Base-by-base conservation (phyloP, 2,329 filamentous ascomycete species). In the Ophiocordyceps camponoti-leonardi region DNA sequence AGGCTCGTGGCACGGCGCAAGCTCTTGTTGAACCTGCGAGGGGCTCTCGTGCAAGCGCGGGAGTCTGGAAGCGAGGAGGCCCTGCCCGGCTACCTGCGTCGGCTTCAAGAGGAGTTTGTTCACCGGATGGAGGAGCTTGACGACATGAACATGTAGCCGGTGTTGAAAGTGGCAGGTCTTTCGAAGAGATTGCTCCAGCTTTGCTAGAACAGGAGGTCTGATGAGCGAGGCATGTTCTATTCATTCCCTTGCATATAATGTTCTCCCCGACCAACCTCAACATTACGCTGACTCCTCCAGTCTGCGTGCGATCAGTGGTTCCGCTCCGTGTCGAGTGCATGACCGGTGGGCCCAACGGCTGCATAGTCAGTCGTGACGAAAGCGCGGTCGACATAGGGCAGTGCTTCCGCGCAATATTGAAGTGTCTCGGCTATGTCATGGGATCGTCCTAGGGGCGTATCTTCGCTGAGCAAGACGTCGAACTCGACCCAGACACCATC, bases 81-180 rank as follows among this genome's bases (percentile, higher is more conserved):
- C 0, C 62, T 94, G 28, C 54, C 55, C 0, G 53, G 52, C 0
- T 63, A 63, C 37, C 44, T 64, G 22, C 43, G 46, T n/a, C 46
- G 51, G 4, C 51, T 64, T 13, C 85, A 90, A 57, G 72, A 72
- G 43, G 84, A 93, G 45, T 94, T 94, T 54, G 70, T 83, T 8
- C 53, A 68, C 5, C 67, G 75, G 8, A 88, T 94, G 84, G 71
- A 75, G 20, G 71, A 69, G 1, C 73, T 87, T 26, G 77, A 84
- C 1, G 49, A 50, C 4, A 46, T 53, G 47, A 28, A 30, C 10
- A 42, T 42, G 23, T 42, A 30, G 41, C 16, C 22, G 8, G n/a
- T 39, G 26, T 11, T 28, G 26, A 8, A 8, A 28, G 26, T 5
- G 26, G 26, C 26, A 10, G 4, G 26, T 28, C 26, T 28, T 10